Base-by-base conservation (phyloP, 2,329 filamentous ascomycete genomes). In the Cytospora piceae region DNA sequence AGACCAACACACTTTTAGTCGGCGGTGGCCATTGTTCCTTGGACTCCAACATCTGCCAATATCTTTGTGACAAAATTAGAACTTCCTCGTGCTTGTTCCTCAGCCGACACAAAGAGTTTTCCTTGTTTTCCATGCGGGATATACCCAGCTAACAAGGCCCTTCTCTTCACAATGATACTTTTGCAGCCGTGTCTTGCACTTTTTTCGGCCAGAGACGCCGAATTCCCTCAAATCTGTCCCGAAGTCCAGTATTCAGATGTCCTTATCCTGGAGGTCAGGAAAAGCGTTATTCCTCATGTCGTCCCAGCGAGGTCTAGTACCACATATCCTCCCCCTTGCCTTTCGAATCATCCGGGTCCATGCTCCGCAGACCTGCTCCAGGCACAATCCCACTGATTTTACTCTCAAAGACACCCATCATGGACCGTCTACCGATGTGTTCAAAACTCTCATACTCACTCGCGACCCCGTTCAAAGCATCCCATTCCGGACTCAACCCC, bases 371-470 rank as follows among this genome's bases (percentile, higher is more conserved):
- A 14, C 46, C 46, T 8, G 11, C n/a, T 20, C 46, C 46, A 14
- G 46, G 46, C 3, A 49, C 46, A 14, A 49, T 6, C 3, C 46
- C 46, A 49, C 46, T 49, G 12, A 49, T 22, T 24, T 49, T 49
- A 8, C 46, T 49, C n/a, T 49, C 46, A 24, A 49, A 49, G 46
- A 49, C n/a, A 20, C 46, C 46, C 46, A 49, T 49, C 46, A 49
- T 49, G 11, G 46, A 49, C n/a, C 46, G 46, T 11, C 46, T 49
- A 24, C 46, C 46, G 11, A 49, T 2, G 11, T 49, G 46, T 4
- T 49, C 46, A 8, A 49, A 49, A 22, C 46, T 49, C n/a, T 49
- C 22, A 49, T 49, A 49, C 15, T n/a, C 46, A 49, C 46, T 5
- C n/a, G 4, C 11, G 1, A 24, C 9, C 46, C 46, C n/a, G n/a